Percentiles rank a stretch among this genome's conserved stretches.
phyloP scores from a whole-genome alignment of 164 flowering plant species.

The Vitis amurensis region DNA sequence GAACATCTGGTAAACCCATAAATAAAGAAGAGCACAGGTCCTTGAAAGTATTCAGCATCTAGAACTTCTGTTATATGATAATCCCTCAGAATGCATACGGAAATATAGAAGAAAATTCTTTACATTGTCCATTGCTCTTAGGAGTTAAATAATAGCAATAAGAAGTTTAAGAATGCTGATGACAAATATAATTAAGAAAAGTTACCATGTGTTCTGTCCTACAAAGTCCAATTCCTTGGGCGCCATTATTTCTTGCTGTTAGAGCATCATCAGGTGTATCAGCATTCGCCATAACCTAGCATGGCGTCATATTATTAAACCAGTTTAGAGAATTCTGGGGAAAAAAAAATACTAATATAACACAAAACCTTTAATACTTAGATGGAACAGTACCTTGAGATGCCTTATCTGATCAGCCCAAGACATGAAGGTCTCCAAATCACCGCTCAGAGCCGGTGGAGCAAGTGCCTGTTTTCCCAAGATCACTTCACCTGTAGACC shows the following conservation, averaged over 20 bases:
- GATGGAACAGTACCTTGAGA: conserved; percentile 59
- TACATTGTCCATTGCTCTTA: too few relatives aligned
- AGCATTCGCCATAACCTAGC: conserved; percentile 98
- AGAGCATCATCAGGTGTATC: conserved; percentile 96
- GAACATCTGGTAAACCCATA: too few relatives aligned
- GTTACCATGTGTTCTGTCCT: conserved; percentile 98
- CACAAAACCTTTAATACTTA: not conserved
- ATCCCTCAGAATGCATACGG: too few relatives aligned
- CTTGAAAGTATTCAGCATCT: too few relatives aligned
- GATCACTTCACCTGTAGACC: conserved; percentile 96
- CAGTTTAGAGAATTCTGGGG: not conserved
- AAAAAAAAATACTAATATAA: not conserved
- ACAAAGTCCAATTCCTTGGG: conserved; percentile 97
- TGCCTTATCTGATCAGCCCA: conserved; percentile 82
- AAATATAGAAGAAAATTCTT: too few relatives aligned
- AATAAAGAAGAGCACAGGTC: too few relatives aligned
- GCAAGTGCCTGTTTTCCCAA: conserved; percentile 81
- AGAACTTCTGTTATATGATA: too few relatives aligned
- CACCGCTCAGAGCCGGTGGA: conserved; percentile 89
- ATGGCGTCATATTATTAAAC: conserved; percentile 1
- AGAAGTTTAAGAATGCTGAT: not conserved
- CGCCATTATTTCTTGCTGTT: conserved; percentile 96
- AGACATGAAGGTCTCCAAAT: conserved; percentile 80
- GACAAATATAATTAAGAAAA: not conserved
- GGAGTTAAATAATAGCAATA: not conserved